Conservation (phyloP, 2,329 filamentous ascomycete species). For the Fusarium proliferatum region DNA sequence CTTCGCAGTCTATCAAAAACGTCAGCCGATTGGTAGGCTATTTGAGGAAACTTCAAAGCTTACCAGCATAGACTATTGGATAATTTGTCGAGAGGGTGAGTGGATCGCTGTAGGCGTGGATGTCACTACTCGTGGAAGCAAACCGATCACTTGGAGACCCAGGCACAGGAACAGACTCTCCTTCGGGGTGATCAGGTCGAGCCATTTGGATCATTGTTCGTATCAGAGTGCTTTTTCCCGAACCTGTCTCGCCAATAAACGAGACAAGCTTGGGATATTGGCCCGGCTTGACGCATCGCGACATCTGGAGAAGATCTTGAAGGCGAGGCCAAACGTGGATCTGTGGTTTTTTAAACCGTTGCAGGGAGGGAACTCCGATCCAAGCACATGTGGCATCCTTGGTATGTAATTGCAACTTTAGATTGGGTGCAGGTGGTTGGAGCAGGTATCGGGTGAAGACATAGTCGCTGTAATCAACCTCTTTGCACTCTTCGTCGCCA, state of each 20-base stretch:
- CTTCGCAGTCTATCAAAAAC: slow-evolving; percentile 1
- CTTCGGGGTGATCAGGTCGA: neutral
- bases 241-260: slow-evolving; percentile 28
- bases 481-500: neutral
- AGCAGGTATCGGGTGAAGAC: neutral
- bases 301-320: neutral
- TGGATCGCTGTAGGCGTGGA: slow-evolving; percentile 25
- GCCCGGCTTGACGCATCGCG: neutral
- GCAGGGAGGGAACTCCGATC: slow-evolving; percentile 5
- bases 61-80: slow-evolving; percentile 20
- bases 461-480: accelerated
- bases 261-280: slow-evolving; percentile 28
- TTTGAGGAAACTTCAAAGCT: neutral
- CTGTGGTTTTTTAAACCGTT: neutral
- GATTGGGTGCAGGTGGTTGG: neutral
- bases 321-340: slow-evolving; percentile 15
- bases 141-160: slow-evolving; percentile 1
- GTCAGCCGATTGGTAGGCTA: accelerated
- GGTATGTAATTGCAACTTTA: neutral
- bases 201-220: slow-evolving; percentile 16
- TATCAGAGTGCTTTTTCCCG: slow-evolving; percentile 27
- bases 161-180: slow-evolving; percentile 7
- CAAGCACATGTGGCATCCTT: neutral
- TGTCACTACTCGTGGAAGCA: slow-evolving; percentile 21
- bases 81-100: neutral